Percentiles rank a stretch among this genome's conserved stretches.
Conservation (phyloP, 306 rosid species). For the Pterocarpus santalinus region DNA sequence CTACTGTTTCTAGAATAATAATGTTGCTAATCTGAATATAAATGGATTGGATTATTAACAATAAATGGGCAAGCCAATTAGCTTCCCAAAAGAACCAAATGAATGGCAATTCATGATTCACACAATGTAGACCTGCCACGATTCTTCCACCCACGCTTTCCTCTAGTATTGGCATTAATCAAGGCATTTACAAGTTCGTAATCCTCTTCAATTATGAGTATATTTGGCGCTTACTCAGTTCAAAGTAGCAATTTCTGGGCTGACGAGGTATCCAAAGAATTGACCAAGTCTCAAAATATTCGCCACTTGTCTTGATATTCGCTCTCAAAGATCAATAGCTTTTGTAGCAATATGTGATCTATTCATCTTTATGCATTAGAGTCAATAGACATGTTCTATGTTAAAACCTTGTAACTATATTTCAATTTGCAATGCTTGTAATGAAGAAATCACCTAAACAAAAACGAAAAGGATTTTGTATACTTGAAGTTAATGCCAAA, state of each 20-base stretch:
- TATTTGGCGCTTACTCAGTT: conserved; percentile 76
- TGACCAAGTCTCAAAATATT: conserved; percentile 89
- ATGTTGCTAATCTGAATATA: conserved; percentile 39
- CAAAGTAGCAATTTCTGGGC: conserved; percentile 74
- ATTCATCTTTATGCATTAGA: conserved; percentile 84
- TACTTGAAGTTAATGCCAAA: neutral
- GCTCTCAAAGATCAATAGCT: conserved; percentile 73
- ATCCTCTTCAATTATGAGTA: conserved; percentile 80
- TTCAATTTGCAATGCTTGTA: conserved; percentile 31
- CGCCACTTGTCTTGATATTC: conserved; percentile 80
- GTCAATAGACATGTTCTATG: conserved; percentile 45
- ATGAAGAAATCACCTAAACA: conserved; percentile 21
- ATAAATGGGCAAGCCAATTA: conserved; percentile 24
- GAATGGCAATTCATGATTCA: conserved; percentile 47
- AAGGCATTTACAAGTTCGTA: conserved; percentile 80
- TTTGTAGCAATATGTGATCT: conserved; percentile 79
- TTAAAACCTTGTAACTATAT: conserved; percentile 21
- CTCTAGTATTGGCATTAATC: conserved; percentile 67
- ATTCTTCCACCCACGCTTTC: conserved; percentile 73
- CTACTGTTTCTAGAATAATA: conserved; percentile 41
- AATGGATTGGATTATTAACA: conserved; percentile 14
- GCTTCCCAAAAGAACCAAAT: conserved; percentile 39
- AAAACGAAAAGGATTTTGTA: conserved; percentile 23
- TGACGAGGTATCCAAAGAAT: conserved; percentile 84
- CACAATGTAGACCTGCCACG: conserved; percentile 68